A percentile compares a stretch with the other conserved stretches of the same genome.
These are phyloP conservation scores for Fusarium illudens DNA, from an alignment of 2,329 filamentous ascomycete genomes.

Conservation along the genomic window DNA sequence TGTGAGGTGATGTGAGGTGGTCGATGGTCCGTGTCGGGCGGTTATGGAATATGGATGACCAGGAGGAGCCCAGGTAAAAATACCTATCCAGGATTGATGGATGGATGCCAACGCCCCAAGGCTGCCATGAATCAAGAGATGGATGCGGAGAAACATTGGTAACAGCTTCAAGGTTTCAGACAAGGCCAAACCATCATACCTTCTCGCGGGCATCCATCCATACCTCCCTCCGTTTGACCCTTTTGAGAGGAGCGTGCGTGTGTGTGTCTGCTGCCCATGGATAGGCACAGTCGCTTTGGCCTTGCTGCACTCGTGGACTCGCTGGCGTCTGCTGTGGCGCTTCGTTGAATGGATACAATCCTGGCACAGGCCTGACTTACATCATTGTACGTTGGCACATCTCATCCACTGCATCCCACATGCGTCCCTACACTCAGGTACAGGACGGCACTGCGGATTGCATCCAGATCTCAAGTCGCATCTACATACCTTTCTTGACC, in stretches of 20 bases:
- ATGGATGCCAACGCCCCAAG: constrained; percentile 7
- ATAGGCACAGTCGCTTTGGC: constrained; percentile 2
- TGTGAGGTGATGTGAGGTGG: constrained; percentile 43
- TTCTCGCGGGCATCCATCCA: neutral
- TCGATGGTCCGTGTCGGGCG: constrained; percentile 36
- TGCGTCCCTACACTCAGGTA: constrained; percentile 22
- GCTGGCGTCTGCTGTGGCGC: constrained; percentile 26
- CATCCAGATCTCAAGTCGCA: constrained; percentile 28
- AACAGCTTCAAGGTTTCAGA: constrained; percentile 14
- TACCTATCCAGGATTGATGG: no score
- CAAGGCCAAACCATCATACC: constrained; percentile 11
- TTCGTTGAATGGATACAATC: constrained; percentile 15
- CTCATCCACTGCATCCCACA: constrained; percentile 28
- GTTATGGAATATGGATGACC: constrained; percentile 36
- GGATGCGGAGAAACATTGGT: constrained; percentile 12
- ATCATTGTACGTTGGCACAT: constrained; percentile 37
- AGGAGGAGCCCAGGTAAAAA: constrained; percentile 21
- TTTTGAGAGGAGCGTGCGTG: constrained; percentile 14
- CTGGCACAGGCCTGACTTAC: constrained; percentile 36
- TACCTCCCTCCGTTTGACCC: constrained; percentile 5
- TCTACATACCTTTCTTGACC: neutral
- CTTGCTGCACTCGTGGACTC: constrained; percentile 28
- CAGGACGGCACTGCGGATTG: constrained; percentile 9
- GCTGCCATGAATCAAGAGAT: constrained; percentile 13
- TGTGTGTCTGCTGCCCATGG: constrained; percentile 30